Base-by-base conservation (phyloP, 805 yeast genomes). In the Millerozyma acaciae region DNA sequence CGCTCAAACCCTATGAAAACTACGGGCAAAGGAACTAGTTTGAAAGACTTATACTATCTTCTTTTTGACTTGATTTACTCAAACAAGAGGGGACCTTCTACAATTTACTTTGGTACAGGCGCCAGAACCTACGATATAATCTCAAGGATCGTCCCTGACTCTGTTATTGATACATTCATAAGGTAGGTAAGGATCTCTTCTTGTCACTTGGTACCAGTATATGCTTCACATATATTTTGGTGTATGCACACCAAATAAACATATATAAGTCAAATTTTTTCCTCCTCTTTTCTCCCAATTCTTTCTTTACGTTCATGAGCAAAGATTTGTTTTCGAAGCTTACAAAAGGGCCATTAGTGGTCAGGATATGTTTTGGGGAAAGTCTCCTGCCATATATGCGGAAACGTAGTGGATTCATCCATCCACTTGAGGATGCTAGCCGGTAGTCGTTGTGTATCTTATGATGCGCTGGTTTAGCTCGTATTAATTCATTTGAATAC, bases 301-400 rank as follows among this genome's bases (percentile, higher is more conserved):
- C 51, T 46, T 47, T 50, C 64, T 47, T 50, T 52, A 70, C 76
- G 71, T 73, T 69, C 83, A 76, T 78, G 78, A 70, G 55, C 74
- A 60, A 80, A 80, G 85, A 80, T 76, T 80, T 79, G 84, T 78
- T 78, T 56, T 74, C 86, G 79, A 80, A 79, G 85, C 80, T 60
- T 59, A 57, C 85, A 68, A 43, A 76, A 69, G 71, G 77, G 65
- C 35, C 42, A 32, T 31, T 27, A 34, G 28, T 14, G 35, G 48
- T 48, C 41, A 33, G 16, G 15, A 44, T n/a, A 57, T 56, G 83
- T 83, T 78, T 80, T 74, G 86, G 88, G 88, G 87, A 80, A 80
- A 80, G 88, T 80, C 88, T 80, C 87, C 88, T 76, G 84, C 84
- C 84, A 61, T 57, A 34, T 57, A 62, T 65, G 77, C 82, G 87